Base-by-base conservation (phyloP, 352 stramenopile genomes). In the Globisporangium radiosum region DNA sequence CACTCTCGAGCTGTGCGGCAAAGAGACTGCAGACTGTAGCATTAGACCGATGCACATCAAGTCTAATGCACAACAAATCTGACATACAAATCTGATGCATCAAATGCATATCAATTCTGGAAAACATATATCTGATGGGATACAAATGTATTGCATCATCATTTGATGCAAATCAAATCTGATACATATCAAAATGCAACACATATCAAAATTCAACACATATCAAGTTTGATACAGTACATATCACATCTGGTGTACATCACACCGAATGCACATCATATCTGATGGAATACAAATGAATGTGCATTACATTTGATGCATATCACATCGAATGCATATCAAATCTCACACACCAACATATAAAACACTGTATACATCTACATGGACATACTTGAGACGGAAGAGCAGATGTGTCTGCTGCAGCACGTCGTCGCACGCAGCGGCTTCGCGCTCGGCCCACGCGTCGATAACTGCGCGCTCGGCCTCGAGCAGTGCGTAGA, bases 1-100 rank as follows among this genome's bases (percentile, higher is more conserved):
- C 81, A 44, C 72, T 81, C 54, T 84, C 70, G 5, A 91, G 64
- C 52, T 94, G 78, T 9, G 83, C 47, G 0, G 65, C 72, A 64
- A 94, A 94, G 48, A 67, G 69, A 56, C 76, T 88, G 40, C 2
- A 52, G 4, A 19, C 39, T 33, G 25, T 33, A 33, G 25, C 25
- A 33, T 33, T 33, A 33, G 25, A 33, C 25, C 1, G 25, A 33
- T 33, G 25, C 25, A 0, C 1, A 33, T 3, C 25, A 33, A 33
- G 25, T 33, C 25, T 50, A 5, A 43, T 4, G 42, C 49, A 4
- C 11, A 47, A 56, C n/a, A 50, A 50, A 44, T 13, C 7, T 8
- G 19, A 25, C 19, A 2, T 25, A 33, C 25, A 33, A 33, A 33
- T 33, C 25, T 33, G 25, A 33, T 33, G 25, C 25, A 33, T 33